phyloP scores from a whole-genome alignment of 83 land plant genomes.

The Larix sibirica region DNA sequence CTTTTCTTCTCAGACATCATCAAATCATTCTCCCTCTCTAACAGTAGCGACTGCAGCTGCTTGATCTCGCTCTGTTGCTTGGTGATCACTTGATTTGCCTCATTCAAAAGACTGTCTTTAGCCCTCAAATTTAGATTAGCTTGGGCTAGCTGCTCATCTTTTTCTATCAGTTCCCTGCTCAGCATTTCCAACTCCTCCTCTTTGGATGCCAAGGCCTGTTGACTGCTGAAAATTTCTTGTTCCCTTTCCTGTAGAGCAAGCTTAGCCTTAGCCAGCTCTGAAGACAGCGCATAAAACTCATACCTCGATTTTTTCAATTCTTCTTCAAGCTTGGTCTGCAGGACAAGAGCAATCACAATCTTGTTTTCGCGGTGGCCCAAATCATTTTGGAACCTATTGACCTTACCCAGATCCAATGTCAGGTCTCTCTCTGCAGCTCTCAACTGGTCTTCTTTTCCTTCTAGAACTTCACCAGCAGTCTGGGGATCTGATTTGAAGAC shows the following conservation, averaged over 20 bases:
- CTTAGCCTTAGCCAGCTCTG: slow-evolving; percentile 42
- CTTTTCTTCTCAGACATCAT: slow-evolving; percentile 19
- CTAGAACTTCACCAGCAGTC: slow-evolving; percentile 51
- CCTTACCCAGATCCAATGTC: slow-evolving; percentile 33
- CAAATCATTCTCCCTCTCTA: slow-evolving; percentile 50
- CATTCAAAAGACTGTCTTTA: slow-evolving; percentile 43
- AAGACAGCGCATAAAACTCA: slow-evolving; percentile 35
- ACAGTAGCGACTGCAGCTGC: slow-evolving; percentile 32
- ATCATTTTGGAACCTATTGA: slow-evolving; percentile 45
- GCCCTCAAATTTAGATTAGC: slow-evolving; percentile 30
- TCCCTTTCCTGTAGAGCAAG: slow-evolving; percentile 37
- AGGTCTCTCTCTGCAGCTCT: slow-evolving; percentile 54
- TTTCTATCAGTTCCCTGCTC: slow-evolving; percentile 38
- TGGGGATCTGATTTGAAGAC: slow-evolving; percentile 46
- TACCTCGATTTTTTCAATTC: slow-evolving; percentile 45
- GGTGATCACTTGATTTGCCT: slow-evolving; percentile 53
- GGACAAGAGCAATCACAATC: slow-evolving; percentile 32
- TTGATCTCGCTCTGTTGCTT: slow-evolving; percentile 46
- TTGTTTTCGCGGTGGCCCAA: slow-evolving; percentile 50
- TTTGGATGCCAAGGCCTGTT: slow-evolving; percentile 36
- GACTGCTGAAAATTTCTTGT: slow-evolving; percentile 26
- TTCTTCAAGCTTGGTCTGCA: slow-evolving; percentile 47
- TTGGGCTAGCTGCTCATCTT: slow-evolving; percentile 40
- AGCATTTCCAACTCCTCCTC: slow-evolving; percentile 50
- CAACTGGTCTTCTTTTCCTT: slow-evolving; percentile 66